Evolutionary conservation across 805 yeast genomes (phyloP), one percentile per base, ranked within the genome.

Genomic region (Metschnikowia lachancei): DNA sequence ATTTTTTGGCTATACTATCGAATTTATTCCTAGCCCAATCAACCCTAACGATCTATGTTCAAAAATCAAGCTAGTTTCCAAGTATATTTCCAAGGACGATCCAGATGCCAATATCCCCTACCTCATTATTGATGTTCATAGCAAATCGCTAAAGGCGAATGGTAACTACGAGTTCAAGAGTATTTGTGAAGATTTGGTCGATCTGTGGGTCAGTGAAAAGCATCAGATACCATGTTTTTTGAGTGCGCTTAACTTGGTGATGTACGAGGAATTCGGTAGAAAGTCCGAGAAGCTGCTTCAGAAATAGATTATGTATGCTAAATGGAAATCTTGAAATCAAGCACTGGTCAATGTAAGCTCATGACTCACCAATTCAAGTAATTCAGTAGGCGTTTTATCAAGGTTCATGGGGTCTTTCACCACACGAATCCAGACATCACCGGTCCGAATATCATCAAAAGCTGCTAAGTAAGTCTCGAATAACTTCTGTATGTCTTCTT

Each of bases 191-290:
- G 75, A 78, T 39, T 69, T 87, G 47, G 74, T 85, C 13, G 65
- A 75, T 9, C 76, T 77, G 47, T 87, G 94, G 90, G 78, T 86
- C 2, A 70, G 72, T 35, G 85, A 85, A 35, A 78, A 81, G 52
- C 77, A 76, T 24, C 88, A 86, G 54, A 78, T 87, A 13, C 86
- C 94, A 0, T 85, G 95, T 52, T 84, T 89, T 53, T 66, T 89
- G 45, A 82, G 91, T 47, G 88, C 91, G 1, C 65, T 89, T 50
- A 86, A 81, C 36, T 66, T 89, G 44, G 83, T 79, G 59, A 62
- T 88, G 13, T 83, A 78, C 66, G 85, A 84, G 41, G 61, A 63
- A 28, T 50, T 48, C 39, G 45, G 45, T 36, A 47, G 40, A 45
- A 22, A 37, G 9, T 22, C 19, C 4, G 32, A 26, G 14, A 14